Percentiles rank a stretch among this genome's conserved stretches.
These are phyloP conservation scores for Aphanoascus verrucosus DNA, from an alignment of 2,329 filamentous ascomycete species.

Conservation along the genomic window DNA sequence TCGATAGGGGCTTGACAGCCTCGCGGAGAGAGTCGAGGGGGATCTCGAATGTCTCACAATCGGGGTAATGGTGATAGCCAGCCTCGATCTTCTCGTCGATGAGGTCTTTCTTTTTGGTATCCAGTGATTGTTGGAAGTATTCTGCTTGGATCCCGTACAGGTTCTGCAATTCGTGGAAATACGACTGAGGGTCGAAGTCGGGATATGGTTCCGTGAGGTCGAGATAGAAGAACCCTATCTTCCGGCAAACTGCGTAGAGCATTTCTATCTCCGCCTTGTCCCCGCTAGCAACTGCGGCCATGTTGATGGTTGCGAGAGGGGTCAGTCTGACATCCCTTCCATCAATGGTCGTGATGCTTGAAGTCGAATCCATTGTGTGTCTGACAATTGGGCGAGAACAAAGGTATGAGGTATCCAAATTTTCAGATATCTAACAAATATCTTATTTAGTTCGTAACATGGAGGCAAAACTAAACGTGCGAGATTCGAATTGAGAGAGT, in stretches of 20 bases:
- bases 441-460: too few species aligned
- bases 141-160: neutral
- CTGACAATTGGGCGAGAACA: neutral
- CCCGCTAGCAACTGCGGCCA: neutral
- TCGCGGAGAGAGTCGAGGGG: neutral
- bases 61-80: neutral
- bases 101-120: neutral
- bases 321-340: neutral
- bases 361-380: neutral
- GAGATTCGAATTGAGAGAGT: too few species aligned
- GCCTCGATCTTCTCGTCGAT: neutral
- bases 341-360: neutral
- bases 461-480: too few species aligned
- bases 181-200: neutral
- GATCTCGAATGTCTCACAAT: neutral
- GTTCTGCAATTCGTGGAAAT: neutral
- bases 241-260: neutral
- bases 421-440: too few species aligned
- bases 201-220: neutral
- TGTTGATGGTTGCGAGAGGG: neutral
- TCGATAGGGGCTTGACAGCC: neutral
- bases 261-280: neutral
- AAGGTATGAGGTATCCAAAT: too few species aligned
- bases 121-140: neutral
- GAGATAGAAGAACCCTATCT: slow-evolving; percentile 1